Conservation (phyloP, 768 basidiomycete genomes). For the Tricholoma sp. region DNA sequence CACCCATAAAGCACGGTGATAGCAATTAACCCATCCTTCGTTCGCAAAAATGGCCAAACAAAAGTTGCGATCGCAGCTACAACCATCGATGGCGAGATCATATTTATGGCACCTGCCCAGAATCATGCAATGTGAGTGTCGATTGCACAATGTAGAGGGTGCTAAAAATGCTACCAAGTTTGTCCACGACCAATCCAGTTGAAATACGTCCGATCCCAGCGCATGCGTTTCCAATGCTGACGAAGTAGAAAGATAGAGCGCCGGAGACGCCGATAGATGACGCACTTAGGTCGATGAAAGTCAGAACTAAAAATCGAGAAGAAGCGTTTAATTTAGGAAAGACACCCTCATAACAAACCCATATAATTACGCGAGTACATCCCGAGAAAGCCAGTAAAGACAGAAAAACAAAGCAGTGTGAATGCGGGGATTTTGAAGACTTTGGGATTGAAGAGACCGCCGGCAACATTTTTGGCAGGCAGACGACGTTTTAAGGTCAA, state of each 20-base stretch:
- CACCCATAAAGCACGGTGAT: slow-evolving; percentile 57
- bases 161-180: slow-evolving; percentile 29
- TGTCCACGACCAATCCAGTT: slow-evolving; percentile 46
- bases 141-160: neutral
- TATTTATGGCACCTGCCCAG: slow-evolving; percentile 49
- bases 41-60: slow-evolving; percentile 53
- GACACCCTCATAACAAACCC: neutral
- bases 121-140: neutral
- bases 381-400: slow-evolving; percentile 49
- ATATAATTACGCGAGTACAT: slow-evolving; percentile 49
- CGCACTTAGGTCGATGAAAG: slow-evolving; percentile 54
- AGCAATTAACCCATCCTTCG: slow-evolving; percentile 35
- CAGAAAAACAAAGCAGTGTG: slow-evolving; percentile 44
- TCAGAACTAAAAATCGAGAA: slow-evolving; percentile 35
- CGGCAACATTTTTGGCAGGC: slow-evolving; percentile 43
- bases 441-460: slow-evolving; percentile 48
- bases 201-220: slow-evolving; percentile 51
- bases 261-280: slow-evolving; percentile 37
- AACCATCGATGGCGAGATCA: slow-evolving; percentile 48
- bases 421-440: slow-evolving; percentile 44
- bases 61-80: slow-evolving; percentile 49
- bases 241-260: slow-evolving; percentile 51
- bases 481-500: slow-evolving; percentile 42
- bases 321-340: neutral
- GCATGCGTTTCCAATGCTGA: slow-evolving; percentile 57